These are phyloP conservation scores for Podospora bellae-mahoneyi DNA, from an alignment of 495 filamentous ascomycete species.

Conservation along the genomic window DNA sequence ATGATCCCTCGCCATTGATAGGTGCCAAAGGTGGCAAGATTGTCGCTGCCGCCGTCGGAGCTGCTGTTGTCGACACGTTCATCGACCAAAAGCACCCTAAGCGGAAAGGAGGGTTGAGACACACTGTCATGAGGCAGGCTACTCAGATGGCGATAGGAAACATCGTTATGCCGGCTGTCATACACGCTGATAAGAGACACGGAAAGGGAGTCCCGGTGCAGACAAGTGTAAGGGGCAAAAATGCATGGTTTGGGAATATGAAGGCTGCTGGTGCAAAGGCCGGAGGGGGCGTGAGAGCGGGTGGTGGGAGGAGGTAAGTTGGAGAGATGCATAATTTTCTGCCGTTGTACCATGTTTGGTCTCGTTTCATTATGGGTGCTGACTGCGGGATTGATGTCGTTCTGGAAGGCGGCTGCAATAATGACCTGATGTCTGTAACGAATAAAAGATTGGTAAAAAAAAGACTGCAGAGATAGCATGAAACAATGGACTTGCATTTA, in stretches of 20 bases:
- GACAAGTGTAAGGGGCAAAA: neutral
- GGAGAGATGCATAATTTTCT: neutral
- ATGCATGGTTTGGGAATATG: neutral
- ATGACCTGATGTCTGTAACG: neutral
- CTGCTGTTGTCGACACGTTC: constrained; percentile 32
- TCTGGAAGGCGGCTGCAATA: neutral
- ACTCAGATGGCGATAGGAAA: constrained; percentile 1
- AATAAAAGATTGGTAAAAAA: neutral
- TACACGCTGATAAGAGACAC: neutral
- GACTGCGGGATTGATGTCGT: neutral
- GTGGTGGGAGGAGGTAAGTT: neutral
- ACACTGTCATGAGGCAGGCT: constrained; percentile 8
- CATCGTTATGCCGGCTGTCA: neutral
- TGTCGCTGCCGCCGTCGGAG: constrained; percentile 29
- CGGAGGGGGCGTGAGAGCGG: neutral
- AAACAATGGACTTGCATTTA: neutral
- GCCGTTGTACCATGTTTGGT: neutral
- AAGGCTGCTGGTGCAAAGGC: neutral
- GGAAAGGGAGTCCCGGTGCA: neutral
- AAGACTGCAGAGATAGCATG: neutral
- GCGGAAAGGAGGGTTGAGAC: constrained; percentile 3
- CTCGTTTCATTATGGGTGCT: neutral
- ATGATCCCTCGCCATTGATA: constrained; percentile 28
- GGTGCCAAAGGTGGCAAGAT: constrained; percentile 31
- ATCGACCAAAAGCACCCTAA: constrained; percentile 27